Evolutionary conservation across 192 early-diverging fungal genomes (phyloP).

Genomic region (Pilaira anomala): DNA sequence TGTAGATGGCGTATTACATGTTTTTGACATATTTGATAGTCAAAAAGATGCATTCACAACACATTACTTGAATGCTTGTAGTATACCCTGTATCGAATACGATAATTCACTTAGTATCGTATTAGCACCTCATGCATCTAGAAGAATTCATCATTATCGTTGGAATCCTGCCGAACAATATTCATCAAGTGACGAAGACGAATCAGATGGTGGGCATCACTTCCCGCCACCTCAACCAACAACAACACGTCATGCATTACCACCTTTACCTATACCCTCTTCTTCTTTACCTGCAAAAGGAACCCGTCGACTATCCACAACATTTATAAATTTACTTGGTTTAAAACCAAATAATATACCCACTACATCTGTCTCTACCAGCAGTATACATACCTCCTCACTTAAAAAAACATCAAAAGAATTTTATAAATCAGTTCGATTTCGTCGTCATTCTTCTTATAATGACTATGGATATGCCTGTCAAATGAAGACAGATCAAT

Average conservation of each 20-base stretch:
- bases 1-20: slow-evolving; percentile 26
- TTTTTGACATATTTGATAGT: slow-evolving; percentile 25
- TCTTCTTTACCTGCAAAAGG: slow-evolving; percentile 3
- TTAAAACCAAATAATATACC: slow-evolving; percentile 1
- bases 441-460: slow-evolving; percentile 32
- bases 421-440: slow-evolving; percentile 6
- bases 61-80: slow-evolving; percentile 15
- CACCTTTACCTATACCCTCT: background rate
- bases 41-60: slow-evolving; percentile 8
- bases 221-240: background rate
- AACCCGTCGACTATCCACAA: slow-evolving; percentile 3
- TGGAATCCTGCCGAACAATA: slow-evolving; percentile 19
- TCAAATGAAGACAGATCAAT: slow-evolving; percentile 28
- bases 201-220: background rate
- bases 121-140: slow-evolving; percentile 22
- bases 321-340: slow-evolving; percentile 10
- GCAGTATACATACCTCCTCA: background rate
- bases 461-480: slow-evolving; percentile 38
- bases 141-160: slow-evolving; percentile 26
- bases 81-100: slow-evolving; percentile 29
- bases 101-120: slow-evolving; percentile 24
- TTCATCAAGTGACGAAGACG: background rate
- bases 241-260: background rate
- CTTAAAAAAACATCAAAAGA: slow-evolving; percentile 1
- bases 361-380: too few relatives aligned